Percentiles rank a stretch among this genome's conserved stretches.
Conservation (phyloP, 129 eudicot genomes). For the Daucus carota region DNA sequence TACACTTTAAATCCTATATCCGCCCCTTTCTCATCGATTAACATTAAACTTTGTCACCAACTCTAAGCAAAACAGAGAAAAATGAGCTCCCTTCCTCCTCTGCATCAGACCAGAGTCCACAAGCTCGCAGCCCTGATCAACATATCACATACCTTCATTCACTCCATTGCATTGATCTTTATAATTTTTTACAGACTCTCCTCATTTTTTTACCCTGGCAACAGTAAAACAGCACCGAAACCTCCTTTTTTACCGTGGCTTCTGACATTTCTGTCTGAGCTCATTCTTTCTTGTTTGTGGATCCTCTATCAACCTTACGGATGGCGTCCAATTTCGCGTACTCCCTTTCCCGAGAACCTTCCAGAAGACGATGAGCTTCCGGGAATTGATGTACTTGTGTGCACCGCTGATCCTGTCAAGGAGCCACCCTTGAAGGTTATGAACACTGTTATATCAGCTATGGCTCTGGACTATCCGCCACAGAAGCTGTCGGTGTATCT, state of each 20-base stretch:
- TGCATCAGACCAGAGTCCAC: not conserved
- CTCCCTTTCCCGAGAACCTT: conserved; percentile 16
- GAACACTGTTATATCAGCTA: conserved; percentile 18
- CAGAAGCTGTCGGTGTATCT: conserved; percentile 15
- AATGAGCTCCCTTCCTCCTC: not conserved
- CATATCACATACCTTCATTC: not conserved
- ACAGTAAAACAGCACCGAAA: not conserved
- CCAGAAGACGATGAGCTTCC: conserved; percentile 12
- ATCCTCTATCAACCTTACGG: conserved; percentile 18
- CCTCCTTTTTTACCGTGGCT: conserved; percentile 6
- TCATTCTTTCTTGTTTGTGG: conserved; percentile 22
- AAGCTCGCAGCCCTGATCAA: conserved; percentile 4
- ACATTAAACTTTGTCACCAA: not conserved
- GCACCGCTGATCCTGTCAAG: conserved; percentile 16
- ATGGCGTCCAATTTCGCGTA: conserved; percentile 25
- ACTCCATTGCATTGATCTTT: not conserved
- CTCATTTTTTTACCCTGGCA: not conserved
- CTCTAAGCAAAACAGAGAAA: not conserved
- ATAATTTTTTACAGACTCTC: not conserved
- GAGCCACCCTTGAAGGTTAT: conserved; percentile 14
- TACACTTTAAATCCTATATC: no score
- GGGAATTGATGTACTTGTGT: conserved; percentile 10
- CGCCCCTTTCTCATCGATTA: no score
- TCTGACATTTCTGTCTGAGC: conserved; percentile 19
- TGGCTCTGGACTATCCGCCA: conserved; percentile 17